Evolutionary conservation across 345 rosid species (phyloP), one percentile per base, ranked within the genome.

Genomic region (Pseudoturritis turrita): DNA sequence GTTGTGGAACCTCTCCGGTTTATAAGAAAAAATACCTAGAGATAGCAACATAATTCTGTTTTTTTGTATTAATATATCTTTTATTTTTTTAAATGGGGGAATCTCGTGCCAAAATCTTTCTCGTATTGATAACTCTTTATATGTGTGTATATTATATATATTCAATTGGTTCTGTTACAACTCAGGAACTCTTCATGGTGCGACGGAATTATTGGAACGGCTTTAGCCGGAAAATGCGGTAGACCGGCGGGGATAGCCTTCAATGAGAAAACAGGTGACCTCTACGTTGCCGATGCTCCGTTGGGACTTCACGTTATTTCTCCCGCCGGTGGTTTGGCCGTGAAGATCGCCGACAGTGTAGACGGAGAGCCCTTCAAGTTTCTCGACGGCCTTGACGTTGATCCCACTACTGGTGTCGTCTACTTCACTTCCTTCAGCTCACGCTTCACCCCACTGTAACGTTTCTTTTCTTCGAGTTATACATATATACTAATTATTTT

Each of bases 261-360:
- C 44, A 37, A 75, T 35, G 53, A 40, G 51, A 29, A 57, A 10
- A 79, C 70, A 33, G 82, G 78, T 33, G 67, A 83, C 64, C 68
- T 85, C 10, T 83, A 75, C 66, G 69, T 81, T 6, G 80, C 82
- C 6, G 87, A 85, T 72, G 86, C 86, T 23, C 84, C 78, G 21
- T 68, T 67, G 46, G 86, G 86, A 14, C 71, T 85, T 3, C 74
- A 75, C 7, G 55, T 35, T 17, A 57, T 85, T 36, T 80, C 84
- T 2, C 72, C 79, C 12, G 35, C 43, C 2, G 88, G 88, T 4
- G 88, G 83, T 3, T 22, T 73, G 36, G 82, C 88, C 43, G 74
- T 71, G 3, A 49, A 44, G 45, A 46, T 85, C 22, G 70, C 71
- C n/a, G 82, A 78, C 31, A 52, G 66, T 46, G 81, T 59, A 0